Conservation (phyloP, 441 rosid genomes). For the Bocquillonia castaneifolia region DNA sequence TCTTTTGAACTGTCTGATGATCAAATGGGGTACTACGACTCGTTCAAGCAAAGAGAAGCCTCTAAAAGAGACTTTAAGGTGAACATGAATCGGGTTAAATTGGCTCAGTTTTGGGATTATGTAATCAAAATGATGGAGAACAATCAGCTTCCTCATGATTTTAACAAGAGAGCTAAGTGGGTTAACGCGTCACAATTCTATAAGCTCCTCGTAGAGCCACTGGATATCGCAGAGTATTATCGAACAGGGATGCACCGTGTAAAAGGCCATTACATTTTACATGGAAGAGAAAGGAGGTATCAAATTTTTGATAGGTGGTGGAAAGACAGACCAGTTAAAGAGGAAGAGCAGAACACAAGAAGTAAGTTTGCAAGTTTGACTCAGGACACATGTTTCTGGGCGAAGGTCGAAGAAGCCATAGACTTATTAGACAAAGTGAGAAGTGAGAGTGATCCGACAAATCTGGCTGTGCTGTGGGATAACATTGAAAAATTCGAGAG, state of each 20-base stretch:
- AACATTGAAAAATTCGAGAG: slow-evolving; percentile 34
- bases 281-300: slow-evolving; percentile 67
- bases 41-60: slow-evolving; percentile 47
- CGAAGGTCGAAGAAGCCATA: slow-evolving; percentile 65
- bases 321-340: slow-evolving; percentile 23
- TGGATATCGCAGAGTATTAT: slow-evolving; percentile 74
- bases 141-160: slow-evolving; percentile 63
- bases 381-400: slow-evolving; percentile 86
- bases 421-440: slow-evolving; percentile 44
- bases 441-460: slow-evolving; percentile 33
- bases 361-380: slow-evolving; percentile 58
- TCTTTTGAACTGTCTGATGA: slow-evolving; percentile 46
- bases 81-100: slow-evolving; percentile 50
- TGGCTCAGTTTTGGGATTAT: slow-evolving; percentile 58
- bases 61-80: slow-evolving; percentile 42
- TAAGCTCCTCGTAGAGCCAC: slow-evolving; percentile 68
- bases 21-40: slow-evolving; percentile 69
- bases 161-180: slow-evolving; percentile 51
- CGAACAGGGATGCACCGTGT: slow-evolving; percentile 23
- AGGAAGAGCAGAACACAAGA: slow-evolving; percentile 31
- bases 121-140: slow-evolving; percentile 52
- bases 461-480: slow-evolving; percentile 27
- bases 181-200: slow-evolving; percentile 53
- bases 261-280: slow-evolving; percentile 42
- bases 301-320: slow-evolving; percentile 62